phyloP scores from a whole-genome alignment of 2,329 filamentous ascomycete species.

The Neonectria ditissima region DNA sequence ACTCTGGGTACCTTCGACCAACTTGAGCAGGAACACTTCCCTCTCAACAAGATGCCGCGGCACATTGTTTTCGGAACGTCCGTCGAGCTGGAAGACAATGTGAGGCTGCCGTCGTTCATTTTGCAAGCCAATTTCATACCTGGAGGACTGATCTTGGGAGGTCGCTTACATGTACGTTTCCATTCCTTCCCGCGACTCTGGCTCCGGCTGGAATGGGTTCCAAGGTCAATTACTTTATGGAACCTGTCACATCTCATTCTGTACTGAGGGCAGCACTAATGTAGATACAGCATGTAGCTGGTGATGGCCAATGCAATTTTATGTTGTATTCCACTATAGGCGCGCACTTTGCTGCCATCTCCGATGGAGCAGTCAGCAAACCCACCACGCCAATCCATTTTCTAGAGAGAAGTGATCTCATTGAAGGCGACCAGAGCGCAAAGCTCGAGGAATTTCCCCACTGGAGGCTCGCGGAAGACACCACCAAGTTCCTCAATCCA shows the following conservation, averaged over 20 bases:
- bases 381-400: slow-evolving; percentile 1
- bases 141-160: slow-evolving; percentile 20
- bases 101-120: slow-evolving; percentile 4
- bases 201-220: neutral
- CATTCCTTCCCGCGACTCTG: too few relatives aligned
- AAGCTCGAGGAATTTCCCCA: neutral
- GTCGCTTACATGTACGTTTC: slow-evolving; percentile 20
- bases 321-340: slow-evolving; percentile 21
- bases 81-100: neutral
- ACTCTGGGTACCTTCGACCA: slow-evolving; percentile 12
- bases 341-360: slow-evolving; percentile 13
- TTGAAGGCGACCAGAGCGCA: slow-evolving; percentile 3
- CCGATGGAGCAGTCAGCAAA: slow-evolving; percentile 3
- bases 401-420: slow-evolving; percentile 10
- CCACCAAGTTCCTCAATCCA: slow-evolving; percentile 14
- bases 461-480: slow-evolving; percentile 22
- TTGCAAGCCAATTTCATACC: slow-evolving; percentile 23
- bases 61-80: slow-evolving; percentile 23
- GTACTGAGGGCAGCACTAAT: neutral
- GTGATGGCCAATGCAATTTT: slow-evolving; percentile 23
- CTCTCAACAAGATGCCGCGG: slow-evolving; percentile 13
- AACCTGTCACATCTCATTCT: neutral
- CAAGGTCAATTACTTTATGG: neutral
- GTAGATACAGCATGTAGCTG: slow-evolving; percentile 19
- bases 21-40: slow-evolving; percentile 14